These are phyloP conservation scores for Isoetes engelmannii DNA, from an alignment of 83 land plant species.

Conservation along the genomic window DNA sequence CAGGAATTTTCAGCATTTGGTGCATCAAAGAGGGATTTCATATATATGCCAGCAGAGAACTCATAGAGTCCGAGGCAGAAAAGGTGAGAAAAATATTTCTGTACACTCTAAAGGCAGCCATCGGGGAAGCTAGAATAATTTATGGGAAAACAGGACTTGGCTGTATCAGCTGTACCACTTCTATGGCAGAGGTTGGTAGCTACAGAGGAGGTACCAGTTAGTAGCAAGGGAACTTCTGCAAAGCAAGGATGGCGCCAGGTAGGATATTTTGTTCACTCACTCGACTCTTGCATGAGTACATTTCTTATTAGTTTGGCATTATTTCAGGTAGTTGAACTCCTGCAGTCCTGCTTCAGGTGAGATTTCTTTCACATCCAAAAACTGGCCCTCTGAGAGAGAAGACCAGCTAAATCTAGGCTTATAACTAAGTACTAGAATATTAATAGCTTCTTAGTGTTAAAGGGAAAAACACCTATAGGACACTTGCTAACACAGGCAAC, in stretches of 20 bases:
- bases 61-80: too few relatives aligned
- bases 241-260: constrained; percentile 97
- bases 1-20: too few relatives aligned
- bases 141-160: constrained; percentile 67
- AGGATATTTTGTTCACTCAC: background rate
- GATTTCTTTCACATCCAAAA: background rate
- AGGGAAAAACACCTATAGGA: background rate
- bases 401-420: background rate
- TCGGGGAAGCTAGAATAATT: too few relatives aligned
- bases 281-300: background rate
- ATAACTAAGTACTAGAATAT: background rate
- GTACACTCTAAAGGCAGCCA: too few relatives aligned
- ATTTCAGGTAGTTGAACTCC: constrained; percentile 74
- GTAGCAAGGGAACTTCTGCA: constrained; percentile 80
- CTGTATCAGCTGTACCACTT: constrained; percentile 80
- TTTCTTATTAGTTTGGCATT: background rate
- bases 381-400: background rate
- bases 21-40: too few relatives aligned
- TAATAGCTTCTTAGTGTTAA: background rate
- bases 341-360: constrained; percentile 75
- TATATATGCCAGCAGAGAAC: too few relatives aligned
- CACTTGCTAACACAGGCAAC: background rate
- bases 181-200: constrained; percentile 76
- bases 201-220: constrained; percentile 59
- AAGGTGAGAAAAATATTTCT: too few relatives aligned